phyloP scores from a whole-genome alignment of 225 moss, liverwort and hornwort species.

The Neckera pumila region DNA sequence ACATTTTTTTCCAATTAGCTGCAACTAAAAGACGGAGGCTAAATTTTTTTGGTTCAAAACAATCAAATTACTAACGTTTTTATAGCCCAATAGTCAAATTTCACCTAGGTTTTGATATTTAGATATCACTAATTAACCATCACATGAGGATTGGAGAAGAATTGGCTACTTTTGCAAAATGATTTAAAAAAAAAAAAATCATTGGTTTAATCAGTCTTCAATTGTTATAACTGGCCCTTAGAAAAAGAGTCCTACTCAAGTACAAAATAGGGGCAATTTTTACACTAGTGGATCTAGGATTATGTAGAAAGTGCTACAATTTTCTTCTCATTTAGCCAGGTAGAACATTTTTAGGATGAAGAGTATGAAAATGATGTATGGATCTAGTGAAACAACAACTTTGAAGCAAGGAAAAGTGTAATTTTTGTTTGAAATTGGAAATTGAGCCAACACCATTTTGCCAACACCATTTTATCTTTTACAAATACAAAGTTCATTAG shows the following conservation, averaged over 20 bases:
- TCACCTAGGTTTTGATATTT: not conserved
- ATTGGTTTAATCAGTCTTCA: not conserved
- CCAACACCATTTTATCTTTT: not conserved
- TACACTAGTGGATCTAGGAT: rapidly evolving
- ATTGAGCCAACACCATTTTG: not conserved
- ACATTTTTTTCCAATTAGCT: not conserved
- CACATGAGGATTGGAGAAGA: too few species aligned
- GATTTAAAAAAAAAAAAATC: too few species aligned
- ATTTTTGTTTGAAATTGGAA: not conserved
- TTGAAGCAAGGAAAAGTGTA: rapidly evolving
- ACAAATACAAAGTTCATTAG: not conserved
- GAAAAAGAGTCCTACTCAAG: not conserved
- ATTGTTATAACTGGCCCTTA: not conserved
- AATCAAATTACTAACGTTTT: not conserved
- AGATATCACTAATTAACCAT: too few species aligned
- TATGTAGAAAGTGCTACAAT: not conserved
- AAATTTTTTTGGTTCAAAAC: not conserved
- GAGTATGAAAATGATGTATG: not conserved
- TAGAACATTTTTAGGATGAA: not conserved
- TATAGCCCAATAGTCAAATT: not conserved
- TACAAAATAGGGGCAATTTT: not conserved
- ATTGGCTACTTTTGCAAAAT: too few species aligned
- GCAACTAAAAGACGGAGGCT: not conserved
- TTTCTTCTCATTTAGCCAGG: rapidly evolving
- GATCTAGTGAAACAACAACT: not conserved